Conservation (phyloP, 148 eudicot species). For the Camellia granthamiana region DNA sequence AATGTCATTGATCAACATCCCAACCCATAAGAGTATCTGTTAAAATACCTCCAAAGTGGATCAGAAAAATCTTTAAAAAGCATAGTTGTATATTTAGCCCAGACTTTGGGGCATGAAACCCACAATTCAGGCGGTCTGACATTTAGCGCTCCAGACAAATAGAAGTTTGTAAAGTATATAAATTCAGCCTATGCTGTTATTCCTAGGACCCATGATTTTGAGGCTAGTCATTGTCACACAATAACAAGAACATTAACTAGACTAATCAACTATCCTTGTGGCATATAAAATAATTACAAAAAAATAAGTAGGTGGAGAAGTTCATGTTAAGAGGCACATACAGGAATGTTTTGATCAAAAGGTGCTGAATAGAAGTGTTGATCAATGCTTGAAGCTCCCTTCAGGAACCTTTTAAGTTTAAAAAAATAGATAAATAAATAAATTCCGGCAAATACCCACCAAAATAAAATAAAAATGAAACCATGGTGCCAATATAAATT, state of each 20-base stretch:
- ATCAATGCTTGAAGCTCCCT: constrained; percentile 94
- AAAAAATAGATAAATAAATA: neutral
- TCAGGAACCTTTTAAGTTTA: constrained; percentile 57
- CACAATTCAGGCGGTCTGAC: neutral
- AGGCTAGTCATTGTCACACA: neutral
- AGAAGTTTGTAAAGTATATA: neutral
- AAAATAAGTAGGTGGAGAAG: constrained; percentile 5
- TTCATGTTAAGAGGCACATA: constrained; percentile 26
- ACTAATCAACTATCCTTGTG: neutral
- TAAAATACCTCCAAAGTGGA: neutral
- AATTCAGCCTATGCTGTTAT: neutral
- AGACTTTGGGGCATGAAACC: neutral
- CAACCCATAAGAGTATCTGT: neutral
- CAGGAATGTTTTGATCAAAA: constrained; percentile 79
- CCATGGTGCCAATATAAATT: neutral
- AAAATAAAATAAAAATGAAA: constrained; percentile 10
- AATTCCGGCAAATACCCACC: neutral
- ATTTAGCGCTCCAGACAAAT: neutral
- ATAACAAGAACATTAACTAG: neutral
- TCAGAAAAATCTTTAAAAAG: constrained; percentile 5
- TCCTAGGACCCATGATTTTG: constrained; percentile 1
- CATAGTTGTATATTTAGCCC: neutral
- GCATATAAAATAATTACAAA: neutral
- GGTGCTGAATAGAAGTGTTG: constrained; percentile 80
- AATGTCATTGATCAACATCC: constrained; percentile 1